A percentile compares a stretch with the other conserved stretches of the same genome.
Conservation (phyloP, 140 eudicot species). For the Cichorium intybus region DNA sequence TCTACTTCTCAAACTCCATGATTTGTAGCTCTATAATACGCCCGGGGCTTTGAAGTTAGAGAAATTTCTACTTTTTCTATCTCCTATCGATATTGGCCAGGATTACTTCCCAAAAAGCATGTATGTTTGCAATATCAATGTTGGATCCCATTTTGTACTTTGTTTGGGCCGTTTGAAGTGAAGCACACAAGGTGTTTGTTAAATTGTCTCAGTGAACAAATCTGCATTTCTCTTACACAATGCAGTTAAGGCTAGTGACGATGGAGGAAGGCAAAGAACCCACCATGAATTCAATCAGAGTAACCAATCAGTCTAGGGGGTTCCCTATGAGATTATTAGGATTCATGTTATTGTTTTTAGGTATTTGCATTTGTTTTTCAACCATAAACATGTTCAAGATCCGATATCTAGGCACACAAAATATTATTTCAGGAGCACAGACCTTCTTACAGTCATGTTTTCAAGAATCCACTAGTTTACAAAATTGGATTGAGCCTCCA, state of each 20-base stretch:
- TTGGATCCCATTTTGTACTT: background rate
- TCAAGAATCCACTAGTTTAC: slow-evolving; percentile 37
- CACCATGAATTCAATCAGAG: slow-evolving; percentile 15
- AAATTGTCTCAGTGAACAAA: slow-evolving; percentile 19
- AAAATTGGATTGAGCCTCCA: slow-evolving; percentile 65
- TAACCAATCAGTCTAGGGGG: slow-evolving; percentile 42
- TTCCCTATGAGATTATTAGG: slow-evolving; percentile 59
- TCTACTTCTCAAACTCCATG: background rate
- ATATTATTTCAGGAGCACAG: slow-evolving; percentile 35
- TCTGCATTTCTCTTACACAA: slow-evolving; percentile 5
- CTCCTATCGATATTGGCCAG: slow-evolving; percentile 14
- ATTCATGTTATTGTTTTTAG: slow-evolving; percentile 55
- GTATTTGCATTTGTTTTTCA: slow-evolving; percentile 44
- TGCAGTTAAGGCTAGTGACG: slow-evolving; percentile 47
- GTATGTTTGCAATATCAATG: slow-evolving; percentile 1
- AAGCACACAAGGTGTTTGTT: slow-evolving; percentile 22
- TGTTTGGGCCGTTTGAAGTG: background rate
- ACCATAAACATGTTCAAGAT: slow-evolving; percentile 50
- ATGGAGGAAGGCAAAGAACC: slow-evolving; percentile 59
- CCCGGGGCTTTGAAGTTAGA: background rate
- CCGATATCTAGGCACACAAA: slow-evolving; percentile 43
- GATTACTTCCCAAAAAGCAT: slow-evolving; percentile 8
- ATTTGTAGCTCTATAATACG: background rate
- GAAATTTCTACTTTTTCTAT: slow-evolving; percentile 4
- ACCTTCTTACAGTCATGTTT: slow-evolving; percentile 49